phyloP scores from a whole-genome alignment of 2,329 filamentous ascomycete genomes.

The Pseudodiploospora longispora region DNA sequence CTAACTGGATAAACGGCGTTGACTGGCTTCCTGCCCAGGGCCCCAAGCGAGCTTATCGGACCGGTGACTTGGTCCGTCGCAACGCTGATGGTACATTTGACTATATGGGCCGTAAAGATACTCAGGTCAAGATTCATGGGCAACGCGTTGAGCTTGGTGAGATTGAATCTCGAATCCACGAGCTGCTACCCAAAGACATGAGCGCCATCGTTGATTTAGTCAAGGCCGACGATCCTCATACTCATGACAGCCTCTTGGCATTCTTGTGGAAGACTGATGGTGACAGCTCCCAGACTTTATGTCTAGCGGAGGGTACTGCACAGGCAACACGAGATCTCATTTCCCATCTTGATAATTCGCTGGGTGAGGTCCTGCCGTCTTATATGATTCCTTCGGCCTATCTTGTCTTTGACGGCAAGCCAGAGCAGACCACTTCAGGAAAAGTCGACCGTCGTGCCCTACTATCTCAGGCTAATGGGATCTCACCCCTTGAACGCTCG shows the following conservation, averaged over 20 bases:
- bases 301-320: background rate
- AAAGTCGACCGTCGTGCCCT: background rate
- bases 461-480: background rate
- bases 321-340: background rate
- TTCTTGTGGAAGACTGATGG: background rate
- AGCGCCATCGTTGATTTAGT: background rate
- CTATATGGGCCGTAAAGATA: constrained; percentile 40
- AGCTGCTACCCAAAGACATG: background rate
- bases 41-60: background rate
- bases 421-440: background rate
- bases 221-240: background rate
- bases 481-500: too few species aligned
- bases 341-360: background rate
- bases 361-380: background rate
- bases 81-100: constrained; percentile 23
- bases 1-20: background rate
- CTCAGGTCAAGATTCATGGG: constrained; percentile 46
- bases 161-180: constrained; percentile 1
- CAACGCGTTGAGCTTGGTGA: constrained; percentile 36
- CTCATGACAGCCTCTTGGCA: background rate
- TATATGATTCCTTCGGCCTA: background rate
- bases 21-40: background rate
- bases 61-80: constrained; percentile 11
- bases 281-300: background rate
- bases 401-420: background rate